Evolutionary conservation across 2,329 filamentous ascomycete species (phyloP), one percentile per base, ranked within the genome.

Genomic region (Fusarium sp.): DNA sequence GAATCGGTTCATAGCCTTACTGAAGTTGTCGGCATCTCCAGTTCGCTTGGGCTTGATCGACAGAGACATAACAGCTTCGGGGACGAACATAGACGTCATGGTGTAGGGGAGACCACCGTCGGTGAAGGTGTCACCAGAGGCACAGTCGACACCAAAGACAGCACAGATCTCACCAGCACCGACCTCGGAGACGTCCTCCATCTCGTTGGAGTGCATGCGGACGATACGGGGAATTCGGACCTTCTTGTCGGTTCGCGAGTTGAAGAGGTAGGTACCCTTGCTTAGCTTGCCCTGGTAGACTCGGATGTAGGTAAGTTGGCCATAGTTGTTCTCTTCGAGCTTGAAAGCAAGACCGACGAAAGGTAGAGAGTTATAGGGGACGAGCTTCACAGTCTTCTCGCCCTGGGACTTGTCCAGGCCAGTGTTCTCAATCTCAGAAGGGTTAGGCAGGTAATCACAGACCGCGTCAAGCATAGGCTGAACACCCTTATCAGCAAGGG

Each of bases 171-270:
- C 96, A 80, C 96, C 96, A 54, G 96, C 95, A 52, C 94, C 93
- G 67, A 99, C 91, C 79, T 97, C 94, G 56, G 83, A 85, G 30
- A 97, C 93, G 76, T 99, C 96, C 80, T 99, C 96, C 95, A 99
- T 97, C 77, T 99, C 96, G 78, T 98, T 97, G 45, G 94, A 97
- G 84, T 99, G 96, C 96, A 99, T 99, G 67, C 96, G 93, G 66
- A 99, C 96, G 75, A 99, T 98, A 76, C 95, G 92, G 20, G 96
- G 96, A 59, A 99, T 91, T 81, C 96, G 94, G 77, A 99, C 91
- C 84, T 95, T 97, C 86, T 97, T 97, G 80, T 95, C 92, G 68
- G 89, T 96, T 73, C 94, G 90, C 10, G 94, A 94, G 81, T 98
- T 99, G 87, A 91, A 97, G 56, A 99, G 89, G 77, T 94, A 93